Base-by-base conservation (phyloP, 2,329 filamentous ascomycete species). In the Exserohilum turcica region DNA sequence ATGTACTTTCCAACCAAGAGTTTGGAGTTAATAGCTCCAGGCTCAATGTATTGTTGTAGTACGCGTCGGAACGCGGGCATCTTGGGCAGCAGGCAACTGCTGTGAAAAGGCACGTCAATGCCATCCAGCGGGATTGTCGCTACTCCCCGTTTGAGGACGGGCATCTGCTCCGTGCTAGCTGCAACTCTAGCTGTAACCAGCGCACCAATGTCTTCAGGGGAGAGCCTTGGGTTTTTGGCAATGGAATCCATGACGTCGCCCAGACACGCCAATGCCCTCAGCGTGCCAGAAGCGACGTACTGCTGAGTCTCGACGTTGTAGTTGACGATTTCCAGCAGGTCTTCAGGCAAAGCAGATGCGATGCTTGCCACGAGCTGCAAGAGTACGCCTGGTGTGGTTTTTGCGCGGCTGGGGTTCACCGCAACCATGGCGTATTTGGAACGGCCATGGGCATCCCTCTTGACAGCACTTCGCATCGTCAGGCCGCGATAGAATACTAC, bases 91-190 rank as follows among this genome's bases (percentile, higher is more conserved):
- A 73, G 49, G 48, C 56, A 66, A n/a, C 54, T 57, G 7, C 62
- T 67, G 54, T 73, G 70, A 48, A 73, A 73, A 2, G 70, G 70
- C 3, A 73, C 66, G 42, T 72, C 70, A 27, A 73, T 70, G 9
- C 67, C 66, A n/a, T 47, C 47, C n/a, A 73, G 61, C 4, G 70
- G 70, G 10, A 69, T 65, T 0, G 66, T 71, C 3, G 68, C 69
- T 9, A 29, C 54, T 5, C 67, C 67, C 3, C 70, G 64, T 35
- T 52, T 47, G 15, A 63, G 47, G 1, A 32, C 6, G 8, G 37
- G 32, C 37, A 19, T 16, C 32, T 6, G 21, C 12, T 21, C 16
- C 8, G 15, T 43, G 48, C 31, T 44, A 35, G 38, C 60, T 55
- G 37, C 61, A 58, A 32, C 19, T 35, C 6, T 31, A 5, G 21